A percentile compares a stretch with the other conserved stretches of the same genome.
These are phyloP conservation scores for Macrocybe gigantea DNA, from an alignment of 768 basidiomycete genomes.

Conservation along the genomic window DNA sequence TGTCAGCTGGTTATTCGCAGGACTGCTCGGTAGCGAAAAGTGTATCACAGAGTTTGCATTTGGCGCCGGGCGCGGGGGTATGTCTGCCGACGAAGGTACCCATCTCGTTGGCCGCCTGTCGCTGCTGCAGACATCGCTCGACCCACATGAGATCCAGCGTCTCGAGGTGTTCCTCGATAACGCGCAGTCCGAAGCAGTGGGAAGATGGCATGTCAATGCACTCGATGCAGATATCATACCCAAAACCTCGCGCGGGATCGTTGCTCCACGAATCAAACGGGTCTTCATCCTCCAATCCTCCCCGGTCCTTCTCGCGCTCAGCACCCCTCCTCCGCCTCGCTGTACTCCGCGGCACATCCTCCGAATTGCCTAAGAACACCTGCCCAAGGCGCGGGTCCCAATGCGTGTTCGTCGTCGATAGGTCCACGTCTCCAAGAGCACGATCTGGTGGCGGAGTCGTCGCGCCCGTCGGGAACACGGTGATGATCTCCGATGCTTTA, in stretches of 20 bases:
- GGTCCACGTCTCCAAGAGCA: constrained; percentile 10
- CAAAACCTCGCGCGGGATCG: constrained; percentile 44
- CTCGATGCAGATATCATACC: constrained; percentile 85
- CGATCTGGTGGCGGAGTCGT: not conserved
- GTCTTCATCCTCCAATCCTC: constrained; percentile 22
- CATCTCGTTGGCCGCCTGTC: constrained; percentile 13
- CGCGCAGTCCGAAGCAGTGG: constrained; percentile 59
- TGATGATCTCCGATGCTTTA: constrained; percentile 64
- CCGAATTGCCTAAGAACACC: constrained; percentile 77
- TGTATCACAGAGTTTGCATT: constrained; percentile 70
- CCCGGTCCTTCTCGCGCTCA: not conserved
- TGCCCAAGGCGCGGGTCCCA: constrained; percentile 61
- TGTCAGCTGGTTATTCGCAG: constrained; percentile 45
- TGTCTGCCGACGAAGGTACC: not conserved
- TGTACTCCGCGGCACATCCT: constrained; percentile 58
- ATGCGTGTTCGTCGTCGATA: constrained; percentile 28
- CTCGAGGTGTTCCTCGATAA: constrained; percentile 70
- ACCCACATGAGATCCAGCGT: constrained; percentile 66
- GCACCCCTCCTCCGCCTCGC: not conserved
- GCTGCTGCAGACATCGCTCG: constrained; percentile 25
- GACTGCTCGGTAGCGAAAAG: constrained; percentile 70
- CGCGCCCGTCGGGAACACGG: not conserved
- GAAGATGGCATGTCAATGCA: constrained; percentile 76
- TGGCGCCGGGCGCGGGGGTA: constrained; percentile 59
- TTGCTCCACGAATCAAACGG: constrained; percentile 39